A percentile compares a stretch with the other conserved stretches of the same genome.
Evolutionary conservation across 2,329 filamentous ascomycete genomes (phyloP).

Genomic region (Colletotrichum siamense): DNA sequence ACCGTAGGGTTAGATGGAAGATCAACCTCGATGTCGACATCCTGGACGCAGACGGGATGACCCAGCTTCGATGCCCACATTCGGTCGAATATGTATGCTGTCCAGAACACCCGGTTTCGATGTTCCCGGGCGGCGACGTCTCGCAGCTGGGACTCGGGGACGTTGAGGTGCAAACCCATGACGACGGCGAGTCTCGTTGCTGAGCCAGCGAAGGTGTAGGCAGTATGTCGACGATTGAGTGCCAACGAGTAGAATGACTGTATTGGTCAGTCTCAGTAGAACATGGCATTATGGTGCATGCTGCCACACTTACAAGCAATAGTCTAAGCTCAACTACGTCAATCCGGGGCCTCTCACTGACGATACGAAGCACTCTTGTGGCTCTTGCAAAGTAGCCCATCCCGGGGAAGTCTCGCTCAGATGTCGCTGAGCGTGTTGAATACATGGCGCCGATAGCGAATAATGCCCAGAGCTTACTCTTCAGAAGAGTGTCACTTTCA

Average conservation of each 20-base stretch:
- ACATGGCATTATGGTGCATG: neutral
- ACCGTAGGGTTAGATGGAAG: conserved; percentile 41
- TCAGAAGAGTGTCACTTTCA: conserved; percentile 35
- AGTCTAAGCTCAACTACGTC: conserved; percentile 49
- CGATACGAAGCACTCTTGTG: conserved; percentile 40
- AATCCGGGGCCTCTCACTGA: conserved; percentile 46
- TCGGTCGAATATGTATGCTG: conserved; percentile 48
- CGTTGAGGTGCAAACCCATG: conserved; percentile 48
- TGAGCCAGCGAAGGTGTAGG: conserved; percentile 47
- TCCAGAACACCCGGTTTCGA: conserved; percentile 47
- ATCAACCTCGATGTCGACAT: conserved; percentile 52
- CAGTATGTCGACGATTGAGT: conserved; percentile 49
- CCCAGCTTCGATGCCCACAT: conserved; percentile 55
- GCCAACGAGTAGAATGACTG: conserved; percentile 50
- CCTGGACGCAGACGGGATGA: conserved; percentile 51
- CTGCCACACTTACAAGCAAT: conserved; percentile 41
- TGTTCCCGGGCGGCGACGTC: conserved; percentile 43
- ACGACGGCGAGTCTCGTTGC: conserved; percentile 48
- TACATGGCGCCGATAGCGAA: conserved; percentile 53
- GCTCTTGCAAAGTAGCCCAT: conserved; percentile 47
- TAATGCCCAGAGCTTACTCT: conserved; percentile 47
- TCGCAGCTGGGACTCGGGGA: conserved; percentile 42
- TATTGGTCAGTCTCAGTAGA: neutral
- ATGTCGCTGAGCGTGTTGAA: conserved; percentile 40
- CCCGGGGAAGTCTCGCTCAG: conserved; percentile 44